phyloP scores from a whole-genome alignment of 495 filamentous ascomycete species.

The Hypomontagnella submonticulosa region DNA sequence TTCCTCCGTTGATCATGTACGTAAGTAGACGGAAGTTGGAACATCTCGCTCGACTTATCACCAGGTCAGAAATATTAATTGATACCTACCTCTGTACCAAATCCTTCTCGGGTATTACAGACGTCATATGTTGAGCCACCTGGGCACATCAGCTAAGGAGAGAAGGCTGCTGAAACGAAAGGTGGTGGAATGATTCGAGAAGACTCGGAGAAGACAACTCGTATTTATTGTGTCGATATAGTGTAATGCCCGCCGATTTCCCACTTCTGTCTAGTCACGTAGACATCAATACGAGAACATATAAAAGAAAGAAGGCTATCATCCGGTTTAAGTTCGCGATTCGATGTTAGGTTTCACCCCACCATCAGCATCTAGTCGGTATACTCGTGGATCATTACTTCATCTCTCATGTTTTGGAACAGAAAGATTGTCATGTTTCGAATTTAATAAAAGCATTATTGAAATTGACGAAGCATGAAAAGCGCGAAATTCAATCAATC shows the following conservation, averaged over 20 bases:
- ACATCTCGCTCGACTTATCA: neutral
- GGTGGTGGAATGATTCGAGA: constrained; percentile 14
- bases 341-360: constrained; percentile 1
- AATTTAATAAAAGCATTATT: constrained; percentile 12
- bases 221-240: constrained; percentile 21
- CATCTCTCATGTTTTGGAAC: constrained; percentile 2
- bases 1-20: constrained; percentile 31
- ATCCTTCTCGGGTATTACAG: too few relatives aligned
- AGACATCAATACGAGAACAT: constrained; percentile 26
- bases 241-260: constrained; percentile 7
- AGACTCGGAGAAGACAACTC: constrained; percentile 15
- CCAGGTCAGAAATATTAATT: too few relatives aligned
- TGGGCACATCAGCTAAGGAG: neutral
- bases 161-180: neutral
- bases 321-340: neutral
- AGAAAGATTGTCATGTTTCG: constrained; percentile 20
- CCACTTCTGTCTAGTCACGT: constrained; percentile 7
- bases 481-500: constrained; percentile 30
- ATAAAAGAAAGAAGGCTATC: neutral
- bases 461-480: constrained; percentile 17
- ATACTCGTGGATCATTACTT: neutral
- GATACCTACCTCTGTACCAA: too few relatives aligned
- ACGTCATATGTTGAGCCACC: too few relatives aligned
- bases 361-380: neutral
- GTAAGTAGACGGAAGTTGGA: constrained; percentile 30